A percentile compares a stretch with the other conserved stretches of the same genome.
These are phyloP conservation scores for Aspergillus hancockii DNA, from an alignment of 495 filamentous ascomycete species.

Conservation along the genomic window DNA sequence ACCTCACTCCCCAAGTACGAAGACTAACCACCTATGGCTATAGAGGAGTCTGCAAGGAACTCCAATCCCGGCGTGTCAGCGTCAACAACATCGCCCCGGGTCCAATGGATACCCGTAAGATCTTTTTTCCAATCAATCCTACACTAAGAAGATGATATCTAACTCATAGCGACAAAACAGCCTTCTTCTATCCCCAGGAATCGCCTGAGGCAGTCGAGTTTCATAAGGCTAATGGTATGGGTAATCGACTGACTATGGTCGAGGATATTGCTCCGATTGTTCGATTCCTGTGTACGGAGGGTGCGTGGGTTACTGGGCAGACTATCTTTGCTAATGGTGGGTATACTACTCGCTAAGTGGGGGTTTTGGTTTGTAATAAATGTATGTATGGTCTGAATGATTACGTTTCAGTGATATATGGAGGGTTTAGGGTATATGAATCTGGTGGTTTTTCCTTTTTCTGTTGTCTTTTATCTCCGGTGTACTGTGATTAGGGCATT, in stretches of 20 bases:
- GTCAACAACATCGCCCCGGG: conserved; percentile 41
- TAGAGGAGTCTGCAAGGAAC: conserved; percentile 41
- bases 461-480: neutral
- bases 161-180: conserved; percentile 14
- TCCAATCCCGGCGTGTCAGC: conserved; percentile 33
- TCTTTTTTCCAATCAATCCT: neutral
- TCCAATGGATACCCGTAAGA: conserved; percentile 46
- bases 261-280: conserved; percentile 41
- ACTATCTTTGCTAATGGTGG: conserved; percentile 46
- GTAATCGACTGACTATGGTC: conserved; percentile 31
- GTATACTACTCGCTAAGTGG: conserved; percentile 35
- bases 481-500: neutral
- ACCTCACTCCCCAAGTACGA: neutral
- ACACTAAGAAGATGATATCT: neutral
- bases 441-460: no score
- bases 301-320: conserved; percentile 41
- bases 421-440: no score
- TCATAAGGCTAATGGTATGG: conserved; percentile 37
- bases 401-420: neutral
- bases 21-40: conserved; percentile 2
- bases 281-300: conserved; percentile 39
- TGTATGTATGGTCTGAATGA: neutral
- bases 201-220: conserved; percentile 33
- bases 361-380: conserved; percentile 1
- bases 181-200: conserved; percentile 41